A percentile compares a stretch with the other conserved stretches of the same genome.
These are phyloP conservation scores for Pseudonectria buxi DNA, from an alignment of 2,329 filamentous ascomycete genomes.

Conservation along the genomic window DNA sequence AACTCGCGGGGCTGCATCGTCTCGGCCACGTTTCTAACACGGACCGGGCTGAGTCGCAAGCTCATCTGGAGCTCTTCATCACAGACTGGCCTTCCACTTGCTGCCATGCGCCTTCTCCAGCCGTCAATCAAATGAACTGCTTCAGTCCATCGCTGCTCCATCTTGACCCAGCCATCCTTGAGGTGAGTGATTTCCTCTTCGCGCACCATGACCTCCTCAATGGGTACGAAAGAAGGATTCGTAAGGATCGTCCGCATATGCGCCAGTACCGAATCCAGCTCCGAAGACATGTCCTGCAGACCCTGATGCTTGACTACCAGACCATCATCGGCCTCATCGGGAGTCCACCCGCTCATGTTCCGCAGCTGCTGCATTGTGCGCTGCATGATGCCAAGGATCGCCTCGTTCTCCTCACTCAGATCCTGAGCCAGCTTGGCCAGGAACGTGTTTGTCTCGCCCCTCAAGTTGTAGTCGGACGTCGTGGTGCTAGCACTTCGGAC, in stretches of 20 bases:
- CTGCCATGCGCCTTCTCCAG: conserved; percentile 78
- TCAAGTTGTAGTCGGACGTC: conserved; percentile 58
- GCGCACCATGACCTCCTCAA: conserved; percentile 88
- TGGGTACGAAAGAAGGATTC: conserved; percentile 91
- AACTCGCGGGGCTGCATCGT: conserved; percentile 33
- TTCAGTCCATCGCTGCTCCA: conserved; percentile 87
- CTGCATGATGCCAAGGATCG: conserved; percentile 63
- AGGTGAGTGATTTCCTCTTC: conserved; percentile 85
- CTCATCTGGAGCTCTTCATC: conserved; percentile 63
- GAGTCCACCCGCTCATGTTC: conserved; percentile 55
- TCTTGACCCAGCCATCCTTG: conserved; percentile 82
- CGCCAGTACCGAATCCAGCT: conserved; percentile 71
- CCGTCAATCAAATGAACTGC: conserved; percentile 85
- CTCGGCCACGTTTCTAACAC: conserved; percentile 45
- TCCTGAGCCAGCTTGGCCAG: conserved; percentile 76
- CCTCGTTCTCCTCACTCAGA: conserved; percentile 88
- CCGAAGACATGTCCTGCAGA: conserved; percentile 61
- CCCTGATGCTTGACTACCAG: conserved; percentile 31
- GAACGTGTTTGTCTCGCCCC: conserved; percentile 85
- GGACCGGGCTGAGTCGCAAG: conserved; percentile 54
- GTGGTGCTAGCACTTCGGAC: conserved; percentile 14
- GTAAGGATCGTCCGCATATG: conserved; percentile 80
- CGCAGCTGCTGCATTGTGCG: conserved; percentile 66
- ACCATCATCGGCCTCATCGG: conserved; percentile 27
- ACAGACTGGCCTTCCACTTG: conserved; percentile 62